Evolutionary conservation across 306 rosid species (phyloP), one percentile per base, ranked within the genome.

Genomic region (Astragalus membranaceus): DNA sequence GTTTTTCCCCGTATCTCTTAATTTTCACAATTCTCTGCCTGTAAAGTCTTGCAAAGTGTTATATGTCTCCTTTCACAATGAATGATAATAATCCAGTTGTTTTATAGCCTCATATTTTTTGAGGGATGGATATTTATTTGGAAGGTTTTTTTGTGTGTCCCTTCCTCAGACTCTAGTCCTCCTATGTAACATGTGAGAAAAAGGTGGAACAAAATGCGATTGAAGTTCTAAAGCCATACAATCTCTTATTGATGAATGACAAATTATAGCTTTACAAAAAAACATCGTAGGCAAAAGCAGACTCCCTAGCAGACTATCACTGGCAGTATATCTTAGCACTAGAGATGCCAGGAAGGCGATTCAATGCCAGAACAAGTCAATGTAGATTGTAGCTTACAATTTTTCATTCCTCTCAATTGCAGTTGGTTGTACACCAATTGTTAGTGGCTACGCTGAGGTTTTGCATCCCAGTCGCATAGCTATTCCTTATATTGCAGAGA

Each of bases 1-100:
- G 77, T 67, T 72, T 64, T 65, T 76, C 63, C 73, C 62, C 73
- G 10, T 47, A 17, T 65, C 71, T 72, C 73, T 76, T 23, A 10
- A 8, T 43, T 56, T 23, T 44, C 13, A 33, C 30, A 37, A 5
- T 43, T 49, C 8, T 48, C 64, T 58, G 54, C 52, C 14, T 61
- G 17, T 12, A 46, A 54, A 67, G 73, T 35, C 17, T 36, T 54
- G 62, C 10, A 66, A 36, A 53, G 62, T 41, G 36, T 58, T 47
- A 10, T 47, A 10, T 56, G 55, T 16, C 39, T 23, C 10, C 78
- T 35, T 56, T 41, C 43, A 6, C 35, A n/a, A 51, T 6, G 42
- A 8, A 16, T 35, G 62, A 57, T 23, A 20, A 72, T 36, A 3
- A 52, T 61, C 42, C 8, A 44, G 68, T 46, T 60, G 56, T 68